phyloP scores from a whole-genome alignment of 2,329 filamentous ascomycete genomes.

The Verticillium tricorpus region DNA sequence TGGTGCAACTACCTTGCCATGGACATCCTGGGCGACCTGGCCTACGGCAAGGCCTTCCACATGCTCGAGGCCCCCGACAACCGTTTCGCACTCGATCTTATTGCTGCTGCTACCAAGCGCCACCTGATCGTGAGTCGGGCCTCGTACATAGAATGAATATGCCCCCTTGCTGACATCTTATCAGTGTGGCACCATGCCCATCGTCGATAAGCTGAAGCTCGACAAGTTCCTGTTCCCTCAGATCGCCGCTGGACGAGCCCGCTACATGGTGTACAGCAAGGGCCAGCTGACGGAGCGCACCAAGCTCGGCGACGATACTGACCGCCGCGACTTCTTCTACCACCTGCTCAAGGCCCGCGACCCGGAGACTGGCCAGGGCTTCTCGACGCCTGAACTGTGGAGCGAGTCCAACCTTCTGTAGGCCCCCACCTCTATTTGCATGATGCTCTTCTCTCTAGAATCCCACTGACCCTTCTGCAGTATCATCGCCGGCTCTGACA shows the following conservation, averaged over 20 bases:
- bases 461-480: constrained; percentile 19
- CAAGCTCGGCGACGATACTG: constrained; percentile 59
- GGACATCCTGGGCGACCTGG: constrained; percentile 58
- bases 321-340: constrained; percentile 72
- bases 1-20: constrained; percentile 60
- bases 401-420: constrained; percentile 64
- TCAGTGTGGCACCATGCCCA: constrained; percentile 67
- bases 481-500: constrained; percentile 69
- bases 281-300: constrained; percentile 63
- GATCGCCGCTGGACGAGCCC: constrained; percentile 61
- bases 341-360: constrained; percentile 68
- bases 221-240: constrained; percentile 65
- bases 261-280: constrained; percentile 69
- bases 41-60: constrained; percentile 58
- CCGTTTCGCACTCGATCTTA: constrained; percentile 61
- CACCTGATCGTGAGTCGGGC: constrained; percentile 58
- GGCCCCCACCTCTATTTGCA: constrained; percentile 16
- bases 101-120: constrained; percentile 63
- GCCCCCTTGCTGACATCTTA: constrained; percentile 8
- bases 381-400: constrained; percentile 64
- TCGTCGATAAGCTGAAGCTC: constrained; percentile 60
- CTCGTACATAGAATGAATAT: too few species aligned
- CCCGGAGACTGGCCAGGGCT: constrained; percentile 64
- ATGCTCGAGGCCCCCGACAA: constrained; percentile 57
- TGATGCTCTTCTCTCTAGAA: not conserved